Conservation (phyloP, 2,329 filamentous ascomycete genomes). For the Neopestalotiopsis sp. region DNA sequence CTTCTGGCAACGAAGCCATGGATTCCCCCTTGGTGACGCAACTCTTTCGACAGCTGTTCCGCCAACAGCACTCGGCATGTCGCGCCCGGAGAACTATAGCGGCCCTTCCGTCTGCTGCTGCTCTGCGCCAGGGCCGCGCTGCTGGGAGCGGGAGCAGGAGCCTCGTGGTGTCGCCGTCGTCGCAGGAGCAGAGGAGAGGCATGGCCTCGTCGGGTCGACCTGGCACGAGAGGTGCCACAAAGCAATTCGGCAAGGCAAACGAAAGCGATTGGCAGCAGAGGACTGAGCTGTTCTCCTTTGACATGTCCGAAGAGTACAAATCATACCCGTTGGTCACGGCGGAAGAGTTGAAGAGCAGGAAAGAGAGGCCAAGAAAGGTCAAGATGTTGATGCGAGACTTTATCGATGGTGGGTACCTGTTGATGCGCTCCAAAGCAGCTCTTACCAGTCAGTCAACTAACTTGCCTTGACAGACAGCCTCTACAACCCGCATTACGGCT, state of each 20-base stretch:
- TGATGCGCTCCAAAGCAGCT: too few relatives aligned
- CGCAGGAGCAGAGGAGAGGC: conserved; percentile 38
- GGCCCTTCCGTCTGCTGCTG: conserved; percentile 39
- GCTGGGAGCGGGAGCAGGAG: conserved; percentile 29
- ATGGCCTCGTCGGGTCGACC: conserved; percentile 30
- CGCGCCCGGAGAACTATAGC: conserved; percentile 53
- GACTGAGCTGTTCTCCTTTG: conserved; percentile 73
- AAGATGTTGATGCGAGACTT: conserved; percentile 99
- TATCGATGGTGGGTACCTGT: conserved; percentile 74
- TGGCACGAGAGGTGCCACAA: conserved; percentile 30
- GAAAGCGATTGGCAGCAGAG: conserved; percentile 88
- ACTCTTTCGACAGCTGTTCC: conserved; percentile 85
- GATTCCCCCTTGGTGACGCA: conserved; percentile 80
- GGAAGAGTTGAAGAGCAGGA: conserved; percentile 73
- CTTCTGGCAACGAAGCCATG: conserved; percentile 55
- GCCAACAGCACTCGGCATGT: conserved; percentile 74
- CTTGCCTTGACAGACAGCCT: conserved; percentile 70
- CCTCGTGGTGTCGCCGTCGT: conserved; percentile 4
- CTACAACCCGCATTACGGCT: conserved; percentile 93
- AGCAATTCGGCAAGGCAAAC: conserved; percentile 38
- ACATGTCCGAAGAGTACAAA: conserved; percentile 81
- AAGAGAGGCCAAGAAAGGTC: conserved; percentile 80
- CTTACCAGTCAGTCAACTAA: conserved; percentile 16
- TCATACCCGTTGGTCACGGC: conserved; percentile 85
- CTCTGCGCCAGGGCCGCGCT: conserved; percentile 42